These are phyloP conservation scores for Rubroshorea leprosula DNA, from an alignment of 345 rosid species.

Conservation along the genomic window DNA sequence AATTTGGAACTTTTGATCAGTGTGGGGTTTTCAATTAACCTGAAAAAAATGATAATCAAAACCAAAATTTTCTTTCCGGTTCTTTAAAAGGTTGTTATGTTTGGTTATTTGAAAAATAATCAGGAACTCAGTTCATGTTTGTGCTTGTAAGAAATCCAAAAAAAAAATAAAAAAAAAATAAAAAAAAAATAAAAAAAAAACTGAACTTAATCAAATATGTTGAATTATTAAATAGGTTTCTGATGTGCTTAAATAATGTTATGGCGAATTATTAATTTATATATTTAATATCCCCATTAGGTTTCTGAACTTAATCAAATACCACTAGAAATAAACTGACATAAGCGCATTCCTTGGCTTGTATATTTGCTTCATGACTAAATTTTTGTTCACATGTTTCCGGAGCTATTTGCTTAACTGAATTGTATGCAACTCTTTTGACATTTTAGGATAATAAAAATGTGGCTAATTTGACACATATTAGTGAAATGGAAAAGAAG, in stretches of 20 bases:
- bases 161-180: too few relatives aligned
- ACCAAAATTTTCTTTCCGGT: neutral
- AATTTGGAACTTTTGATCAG: neutral
- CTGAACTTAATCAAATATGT: neutral
- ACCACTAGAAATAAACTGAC: neutral
- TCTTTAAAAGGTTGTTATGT: neutral
- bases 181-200: neutral
- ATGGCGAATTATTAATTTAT: neutral
- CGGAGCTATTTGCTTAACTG: slow-evolving; percentile 1
- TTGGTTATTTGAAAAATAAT: neutral
- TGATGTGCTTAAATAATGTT: neutral
- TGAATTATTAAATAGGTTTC: neutral
- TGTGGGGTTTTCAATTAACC: neutral
- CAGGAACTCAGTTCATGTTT: neutral
- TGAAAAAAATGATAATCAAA: neutral
- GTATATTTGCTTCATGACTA: neutral
- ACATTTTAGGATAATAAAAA: slow-evolving; percentile 78
- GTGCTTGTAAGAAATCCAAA: neutral
- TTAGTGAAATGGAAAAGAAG: slow-evolving; percentile 92
- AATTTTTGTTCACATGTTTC: neutral
- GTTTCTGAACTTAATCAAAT: too few relatives aligned
- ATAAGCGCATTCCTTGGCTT: neutral
- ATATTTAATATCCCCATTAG: neutral
- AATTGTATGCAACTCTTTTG: neutral
- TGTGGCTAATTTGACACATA: slow-evolving; percentile 93